Conservation (phyloP, 2,329 filamentous ascomycete species). For the Fusarium veterinarium region DNA sequence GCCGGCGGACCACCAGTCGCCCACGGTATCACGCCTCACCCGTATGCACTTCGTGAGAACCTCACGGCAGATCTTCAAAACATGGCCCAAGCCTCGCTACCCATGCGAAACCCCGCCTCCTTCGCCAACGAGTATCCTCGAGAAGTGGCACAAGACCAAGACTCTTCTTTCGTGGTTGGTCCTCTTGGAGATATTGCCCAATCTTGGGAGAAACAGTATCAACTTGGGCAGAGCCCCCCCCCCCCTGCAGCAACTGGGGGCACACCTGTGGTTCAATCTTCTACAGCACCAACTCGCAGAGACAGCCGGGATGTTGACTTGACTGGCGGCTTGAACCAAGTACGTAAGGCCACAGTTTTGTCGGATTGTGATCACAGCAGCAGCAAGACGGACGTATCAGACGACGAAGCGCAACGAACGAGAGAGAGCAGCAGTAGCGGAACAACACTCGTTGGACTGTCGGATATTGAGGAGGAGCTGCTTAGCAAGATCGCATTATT, state of each 20-base stretch:
- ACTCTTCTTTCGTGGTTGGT: neutral
- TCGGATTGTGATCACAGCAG: neutral
- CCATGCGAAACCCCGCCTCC: neutral
- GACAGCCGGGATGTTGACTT: neutral
- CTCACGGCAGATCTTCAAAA: slow-evolving; percentile 33
- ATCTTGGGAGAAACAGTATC: slow-evolving; percentile 17
- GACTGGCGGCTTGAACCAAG: neutral
- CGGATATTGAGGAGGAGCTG: neutral
- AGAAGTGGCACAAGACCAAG: neutral
- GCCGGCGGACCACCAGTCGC: neutral
- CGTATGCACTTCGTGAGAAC: slow-evolving; percentile 35
- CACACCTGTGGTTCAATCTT: neutral
- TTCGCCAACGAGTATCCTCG: slow-evolving; percentile 18
- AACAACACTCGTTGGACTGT: neutral
- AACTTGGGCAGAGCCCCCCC: neutral
- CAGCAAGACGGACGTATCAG: slow-evolving; percentile 6
- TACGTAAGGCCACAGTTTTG: neutral
- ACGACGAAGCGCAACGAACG: neutral
- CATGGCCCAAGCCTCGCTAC: neutral
- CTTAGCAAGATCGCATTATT: neutral
- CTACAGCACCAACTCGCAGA: neutral
- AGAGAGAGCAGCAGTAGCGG: slow-evolving; percentile 19
- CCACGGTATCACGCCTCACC: slow-evolving; percentile 33
- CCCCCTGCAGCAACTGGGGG: neutral
- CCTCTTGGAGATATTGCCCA: slow-evolving; percentile 20